These are phyloP conservation scores for Metschnikowia proteae DNA, from an alignment of 805 yeast species.

Conservation along the genomic window DNA sequence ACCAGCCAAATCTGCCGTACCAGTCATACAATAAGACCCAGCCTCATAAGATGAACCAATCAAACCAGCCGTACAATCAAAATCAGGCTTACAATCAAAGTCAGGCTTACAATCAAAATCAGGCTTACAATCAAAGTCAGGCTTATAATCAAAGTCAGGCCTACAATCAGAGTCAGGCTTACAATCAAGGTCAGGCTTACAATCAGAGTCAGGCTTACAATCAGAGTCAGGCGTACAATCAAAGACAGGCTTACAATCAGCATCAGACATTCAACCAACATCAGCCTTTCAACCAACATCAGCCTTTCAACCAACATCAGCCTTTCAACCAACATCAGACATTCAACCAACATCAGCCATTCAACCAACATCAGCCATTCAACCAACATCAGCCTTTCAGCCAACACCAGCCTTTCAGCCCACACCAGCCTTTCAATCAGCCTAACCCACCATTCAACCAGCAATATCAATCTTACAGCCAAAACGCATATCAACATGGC, in stretches of 20 bases:
- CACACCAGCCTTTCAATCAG: background rate
- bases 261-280: background rate
- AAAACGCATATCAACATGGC: background rate
- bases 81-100: background rate
- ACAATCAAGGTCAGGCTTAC: background rate
- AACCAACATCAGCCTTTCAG: background rate
- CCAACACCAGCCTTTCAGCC: background rate
- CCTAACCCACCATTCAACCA: background rate
- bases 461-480: background rate
- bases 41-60: background rate
- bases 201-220: background rate
- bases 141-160: too few species aligned
- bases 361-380: background rate
- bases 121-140: background rate
- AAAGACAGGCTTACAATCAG: background rate
- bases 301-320: background rate
- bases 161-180: background rate
- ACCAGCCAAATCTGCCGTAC: background rate
- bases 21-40: background rate
- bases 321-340: background rate
- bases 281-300: background rate
- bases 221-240: too few species aligned
- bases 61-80: background rate
- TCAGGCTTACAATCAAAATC: background rate
- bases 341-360: background rate